phyloP scores from a whole-genome alignment of 1,284 basidiomycete species.

The Apiotrichum gamsii region DNA sequence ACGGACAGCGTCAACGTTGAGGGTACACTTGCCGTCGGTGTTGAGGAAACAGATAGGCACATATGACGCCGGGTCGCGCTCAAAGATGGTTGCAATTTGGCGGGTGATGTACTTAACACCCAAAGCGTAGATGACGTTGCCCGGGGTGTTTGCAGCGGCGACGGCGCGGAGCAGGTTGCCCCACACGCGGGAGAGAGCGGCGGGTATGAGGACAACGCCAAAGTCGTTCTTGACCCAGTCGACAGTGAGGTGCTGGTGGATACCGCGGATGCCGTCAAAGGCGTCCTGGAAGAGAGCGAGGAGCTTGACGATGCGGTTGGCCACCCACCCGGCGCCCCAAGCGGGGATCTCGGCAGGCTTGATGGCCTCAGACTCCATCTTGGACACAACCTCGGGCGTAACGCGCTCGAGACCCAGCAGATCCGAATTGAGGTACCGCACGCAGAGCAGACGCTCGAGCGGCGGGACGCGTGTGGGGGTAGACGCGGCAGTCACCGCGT shows the following conservation, averaged over 20 bases:
- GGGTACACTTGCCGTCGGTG: slow-evolving; percentile 14
- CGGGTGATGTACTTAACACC: slow-evolving; percentile 23
- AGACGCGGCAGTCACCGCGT: slow-evolving; percentile 27
- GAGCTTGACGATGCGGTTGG: slow-evolving; percentile 29
- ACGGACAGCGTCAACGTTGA: slow-evolving; percentile 13
- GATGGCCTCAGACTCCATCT: slow-evolving; percentile 20
- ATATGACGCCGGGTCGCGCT: slow-evolving; percentile 30
- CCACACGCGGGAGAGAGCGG: slow-evolving; percentile 29
- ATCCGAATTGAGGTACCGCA: slow-evolving; percentile 28
- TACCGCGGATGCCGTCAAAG: slow-evolving; percentile 26
- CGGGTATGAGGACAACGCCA: slow-evolving; percentile 24
- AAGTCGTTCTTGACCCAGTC: slow-evolving; percentile 22
- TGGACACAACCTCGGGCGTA: neutral
- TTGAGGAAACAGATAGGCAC: slow-evolving; percentile 27
- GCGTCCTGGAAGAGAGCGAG: slow-evolving; percentile 31
- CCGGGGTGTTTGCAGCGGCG: slow-evolving; percentile 8
- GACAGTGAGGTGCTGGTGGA: slow-evolving; percentile 18
- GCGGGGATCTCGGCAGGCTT: slow-evolving; percentile 29
- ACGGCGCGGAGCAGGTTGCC: slow-evolving; percentile 32
- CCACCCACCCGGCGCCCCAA: slow-evolving; percentile 36
- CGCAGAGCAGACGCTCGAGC: slow-evolving; percentile 29
- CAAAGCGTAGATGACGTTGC: slow-evolving; percentile 18
- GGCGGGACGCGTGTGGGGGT: slow-evolving; percentile 7
- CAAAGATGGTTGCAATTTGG: slow-evolving; percentile 24
- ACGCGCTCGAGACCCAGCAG: slow-evolving; percentile 22